Percentiles rank a stretch among this genome's conserved stretches.
These are phyloP conservation scores for Orbilia blumenaviensis DNA, from an alignment of 2,329 filamentous ascomycete species.

Conservation along the genomic window DNA sequence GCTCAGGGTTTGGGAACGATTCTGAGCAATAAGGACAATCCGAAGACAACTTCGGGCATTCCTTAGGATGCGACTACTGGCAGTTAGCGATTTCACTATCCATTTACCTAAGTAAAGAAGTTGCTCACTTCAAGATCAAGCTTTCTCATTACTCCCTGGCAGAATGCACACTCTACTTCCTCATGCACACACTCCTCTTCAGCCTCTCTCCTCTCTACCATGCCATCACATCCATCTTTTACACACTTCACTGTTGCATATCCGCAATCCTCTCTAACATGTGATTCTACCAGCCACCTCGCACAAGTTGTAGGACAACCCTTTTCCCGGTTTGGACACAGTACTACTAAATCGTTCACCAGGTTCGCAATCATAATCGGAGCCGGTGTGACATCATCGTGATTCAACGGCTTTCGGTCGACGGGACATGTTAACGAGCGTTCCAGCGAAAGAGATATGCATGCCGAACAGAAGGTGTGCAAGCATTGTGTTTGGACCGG, in stretches of 20 bases:
- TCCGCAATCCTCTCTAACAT: slow-evolving; percentile 68
- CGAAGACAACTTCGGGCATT: slow-evolving; percentile 65
- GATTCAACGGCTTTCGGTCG: slow-evolving; percentile 57
- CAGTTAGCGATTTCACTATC: neutral
- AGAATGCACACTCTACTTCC: slow-evolving; percentile 67
- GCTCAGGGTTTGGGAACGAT: slow-evolving; percentile 59
- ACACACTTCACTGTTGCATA: slow-evolving; percentile 69
- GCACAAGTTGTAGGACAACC: slow-evolving; percentile 67
- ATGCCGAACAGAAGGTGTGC: slow-evolving; percentile 72
- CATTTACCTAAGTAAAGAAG: neutral
- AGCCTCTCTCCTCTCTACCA: slow-evolving; percentile 66
- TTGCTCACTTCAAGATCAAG: slow-evolving; percentile 62
- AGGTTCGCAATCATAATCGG: slow-evolving; percentile 69
- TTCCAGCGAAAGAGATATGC: slow-evolving; percentile 60
- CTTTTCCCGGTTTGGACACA: slow-evolving; percentile 67
- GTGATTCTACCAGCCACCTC: slow-evolving; percentile 68
- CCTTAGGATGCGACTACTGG: slow-evolving; percentile 61
- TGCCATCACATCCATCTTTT: slow-evolving; percentile 66
- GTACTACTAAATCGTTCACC: slow-evolving; percentile 69
- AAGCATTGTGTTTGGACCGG: slow-evolving; percentile 72
- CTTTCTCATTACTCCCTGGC: slow-evolving; percentile 65
- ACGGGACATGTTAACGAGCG: slow-evolving; percentile 56
- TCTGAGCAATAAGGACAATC: slow-evolving; percentile 66
- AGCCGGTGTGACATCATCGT: slow-evolving; percentile 58
- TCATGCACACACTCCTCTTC: slow-evolving; percentile 68